These are phyloP conservation scores for Trichoderma erinaceum DNA, from an alignment of 495 filamentous ascomycete species.

Conservation along the genomic window DNA sequence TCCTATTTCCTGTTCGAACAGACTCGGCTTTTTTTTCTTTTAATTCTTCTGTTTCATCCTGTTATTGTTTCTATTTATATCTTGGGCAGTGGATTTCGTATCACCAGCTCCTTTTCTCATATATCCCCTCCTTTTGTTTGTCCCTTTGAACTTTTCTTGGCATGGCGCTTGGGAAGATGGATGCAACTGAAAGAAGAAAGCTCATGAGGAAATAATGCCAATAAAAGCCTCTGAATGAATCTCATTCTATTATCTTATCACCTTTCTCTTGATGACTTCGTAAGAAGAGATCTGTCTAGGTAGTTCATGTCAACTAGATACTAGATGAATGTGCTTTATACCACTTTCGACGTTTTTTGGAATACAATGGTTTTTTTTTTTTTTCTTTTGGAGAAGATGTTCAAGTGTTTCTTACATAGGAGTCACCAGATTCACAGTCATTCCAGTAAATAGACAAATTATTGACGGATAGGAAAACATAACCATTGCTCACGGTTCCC, in stretches of 20 bases:
- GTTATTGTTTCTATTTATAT: background rate
- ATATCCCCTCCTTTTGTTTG: conserved; percentile 3
- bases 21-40: background rate
- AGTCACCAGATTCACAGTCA: background rate
- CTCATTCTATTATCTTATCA: background rate
- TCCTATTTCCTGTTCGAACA: too few relatives aligned
- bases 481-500: background rate
- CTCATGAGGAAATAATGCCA: background rate
- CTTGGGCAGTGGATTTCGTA: background rate
- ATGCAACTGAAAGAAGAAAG: background rate
- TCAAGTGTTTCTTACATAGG: background rate
- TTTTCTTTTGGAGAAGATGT: background rate
- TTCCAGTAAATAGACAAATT: background rate
- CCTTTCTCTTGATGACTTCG: background rate
- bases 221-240: conserved; percentile 3
- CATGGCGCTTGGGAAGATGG: background rate
- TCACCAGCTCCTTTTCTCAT: background rate
- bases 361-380: background rate
- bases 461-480: background rate
- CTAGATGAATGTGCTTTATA: background rate
- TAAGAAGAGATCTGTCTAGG: background rate
- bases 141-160: background rate
- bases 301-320: background rate
- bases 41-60: background rate
- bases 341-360: background rate